Percentiles rank a stretch among this genome's conserved stretches.
Evolutionary conservation across 306 rosid genomes (phyloP).

Genomic region (Luffa acutangula): DNA sequence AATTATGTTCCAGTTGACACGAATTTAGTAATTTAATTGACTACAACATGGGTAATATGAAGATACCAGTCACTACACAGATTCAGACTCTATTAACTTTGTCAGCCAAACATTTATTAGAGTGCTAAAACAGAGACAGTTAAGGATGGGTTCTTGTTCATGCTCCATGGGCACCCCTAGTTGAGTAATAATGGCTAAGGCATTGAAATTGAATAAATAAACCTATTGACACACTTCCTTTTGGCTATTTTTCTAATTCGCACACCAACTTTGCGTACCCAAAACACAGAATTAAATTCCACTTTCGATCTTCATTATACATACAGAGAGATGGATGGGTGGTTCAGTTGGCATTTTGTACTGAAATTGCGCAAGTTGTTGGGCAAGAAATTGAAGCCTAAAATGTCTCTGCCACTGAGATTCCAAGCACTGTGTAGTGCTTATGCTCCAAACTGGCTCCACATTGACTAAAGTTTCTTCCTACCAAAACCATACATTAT

Average conservation of each 20-base stretch:
- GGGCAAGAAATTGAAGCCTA: background rate
- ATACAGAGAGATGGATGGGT: background rate
- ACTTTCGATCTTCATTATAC: background rate
- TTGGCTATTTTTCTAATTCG: background rate
- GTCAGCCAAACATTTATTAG: background rate
- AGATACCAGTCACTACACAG: background rate
- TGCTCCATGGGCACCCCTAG: background rate
- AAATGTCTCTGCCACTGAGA: conserved; percentile 6
- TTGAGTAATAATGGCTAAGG: background rate
- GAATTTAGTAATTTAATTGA: background rate
- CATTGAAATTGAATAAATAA: background rate
- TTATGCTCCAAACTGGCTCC: conserved; percentile 7
- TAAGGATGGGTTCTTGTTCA: background rate
- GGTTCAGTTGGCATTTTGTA: background rate
- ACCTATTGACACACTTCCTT: background rate
- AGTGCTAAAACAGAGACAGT: background rate
- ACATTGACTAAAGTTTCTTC: background rate
- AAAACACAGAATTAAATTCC: background rate
- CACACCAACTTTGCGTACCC: background rate
- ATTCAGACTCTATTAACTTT: background rate
- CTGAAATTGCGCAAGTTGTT: conserved; percentile 10
- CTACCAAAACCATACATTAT: conserved; percentile 6
- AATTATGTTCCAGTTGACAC: no score
- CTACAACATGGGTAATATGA: background rate
- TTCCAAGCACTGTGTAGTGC: conserved; percentile 8